phyloP scores from a whole-genome alignment of 129 eudicot genomes.

The Logfia minima region DNA sequence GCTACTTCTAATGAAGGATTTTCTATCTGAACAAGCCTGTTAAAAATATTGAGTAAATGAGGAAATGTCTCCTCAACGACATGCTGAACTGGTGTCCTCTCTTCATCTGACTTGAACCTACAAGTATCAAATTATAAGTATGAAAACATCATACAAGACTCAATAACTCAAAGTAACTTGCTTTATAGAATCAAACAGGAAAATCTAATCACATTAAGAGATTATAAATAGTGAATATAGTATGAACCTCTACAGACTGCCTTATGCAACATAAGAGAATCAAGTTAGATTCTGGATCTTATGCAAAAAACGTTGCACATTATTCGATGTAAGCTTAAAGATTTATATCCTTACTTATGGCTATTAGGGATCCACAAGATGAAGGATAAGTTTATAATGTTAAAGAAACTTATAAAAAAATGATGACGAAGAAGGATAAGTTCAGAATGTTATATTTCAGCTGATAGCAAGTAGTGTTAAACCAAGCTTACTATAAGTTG shows the following conservation, averaged over 20 bases:
- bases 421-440: not conserved
- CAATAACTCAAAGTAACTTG: conserved; percentile 4
- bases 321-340: not conserved
- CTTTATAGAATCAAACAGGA: not conserved
- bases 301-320: not conserved
- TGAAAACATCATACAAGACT: conserved; percentile 4
- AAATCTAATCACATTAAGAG: not conserved
- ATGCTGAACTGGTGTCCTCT: conserved; percentile 75
- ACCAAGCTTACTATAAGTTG: not conserved
- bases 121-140: conserved; percentile 20
- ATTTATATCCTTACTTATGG: not conserved
- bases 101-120: conserved; percentile 98
- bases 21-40: conserved; percentile 75
- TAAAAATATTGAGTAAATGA: conserved; percentile 69
- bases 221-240: not conserved
- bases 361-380: not conserved
- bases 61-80: conserved; percentile 92
- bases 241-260: not conserved
- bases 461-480: not conserved
- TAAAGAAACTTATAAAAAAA: too few relatives aligned
- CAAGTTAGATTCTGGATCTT: not conserved
- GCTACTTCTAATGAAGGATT: conserved; percentile 86
- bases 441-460: too few relatives aligned
- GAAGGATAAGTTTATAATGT: not conserved
- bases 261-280: not conserved